Percentiles rank a stretch among this genome's conserved stretches.
These are phyloP conservation scores for Hansenula lynferdii DNA, from an alignment of 1,139 yeast species.

Conservation along the genomic window DNA sequence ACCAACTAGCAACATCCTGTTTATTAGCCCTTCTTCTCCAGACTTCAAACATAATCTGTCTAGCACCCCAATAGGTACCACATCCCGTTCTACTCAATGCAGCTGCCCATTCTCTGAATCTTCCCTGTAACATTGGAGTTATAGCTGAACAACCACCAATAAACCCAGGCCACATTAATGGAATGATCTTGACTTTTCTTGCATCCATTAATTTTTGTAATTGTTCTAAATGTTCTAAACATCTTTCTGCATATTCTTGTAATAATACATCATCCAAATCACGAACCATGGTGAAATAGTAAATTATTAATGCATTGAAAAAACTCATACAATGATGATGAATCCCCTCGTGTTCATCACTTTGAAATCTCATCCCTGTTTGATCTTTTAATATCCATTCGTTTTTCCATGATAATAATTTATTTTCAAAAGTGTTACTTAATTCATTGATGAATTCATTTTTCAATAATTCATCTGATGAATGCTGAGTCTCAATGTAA, in stretches of 20 bases:
- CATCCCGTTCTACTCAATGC: constrained; percentile 67
- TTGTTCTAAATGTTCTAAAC: constrained; percentile 60
- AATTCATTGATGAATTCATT: constrained; percentile 36
- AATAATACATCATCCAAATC: constrained; percentile 43
- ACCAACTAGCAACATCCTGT: constrained; percentile 66
- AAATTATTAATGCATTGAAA: constrained; percentile 69
- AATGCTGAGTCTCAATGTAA: constrained; percentile 35
- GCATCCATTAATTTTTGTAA: constrained; percentile 53
- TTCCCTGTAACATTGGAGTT: constrained; percentile 50
- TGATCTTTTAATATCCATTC: constrained; percentile 38
- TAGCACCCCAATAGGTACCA: constrained; percentile 84
- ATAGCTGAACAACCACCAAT: constrained; percentile 85
- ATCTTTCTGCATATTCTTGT: constrained; percentile 56
- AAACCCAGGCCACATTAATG: constrained; percentile 86
- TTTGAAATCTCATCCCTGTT: constrained; percentile 31
- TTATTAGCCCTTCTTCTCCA: constrained; percentile 70
- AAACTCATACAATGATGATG: constrained; percentile 81
- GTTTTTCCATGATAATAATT: constrained; percentile 58
- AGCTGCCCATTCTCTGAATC: constrained; percentile 80
- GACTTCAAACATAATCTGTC: constrained; percentile 81
- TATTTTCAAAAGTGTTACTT: constrained; percentile 44
- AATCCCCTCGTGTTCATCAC: constrained; percentile 61
- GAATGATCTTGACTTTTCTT: constrained; percentile 59
- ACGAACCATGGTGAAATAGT: constrained; percentile 64
- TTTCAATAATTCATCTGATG: constrained; percentile 22